Percentiles rank a stretch among this genome's conserved stretches.
Evolutionary conservation across 306 rosid genomes (phyloP).

Genomic region (Citrullus amarus): DNA sequence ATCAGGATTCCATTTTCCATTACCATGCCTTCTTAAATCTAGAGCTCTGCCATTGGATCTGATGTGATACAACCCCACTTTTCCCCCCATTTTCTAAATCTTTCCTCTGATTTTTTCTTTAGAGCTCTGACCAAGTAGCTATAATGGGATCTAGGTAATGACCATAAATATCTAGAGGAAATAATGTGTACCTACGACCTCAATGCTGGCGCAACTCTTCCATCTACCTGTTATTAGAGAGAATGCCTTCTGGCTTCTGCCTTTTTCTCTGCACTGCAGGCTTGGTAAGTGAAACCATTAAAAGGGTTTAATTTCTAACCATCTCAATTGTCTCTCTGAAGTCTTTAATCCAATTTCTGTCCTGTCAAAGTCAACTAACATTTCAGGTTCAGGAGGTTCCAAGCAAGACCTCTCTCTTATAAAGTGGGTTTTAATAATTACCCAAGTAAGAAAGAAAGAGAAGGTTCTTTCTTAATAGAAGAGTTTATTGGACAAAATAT

Average conservation of each 20-base stretch:
- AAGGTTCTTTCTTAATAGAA: neutral
- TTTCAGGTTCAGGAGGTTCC: neutral
- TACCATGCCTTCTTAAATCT: neutral
- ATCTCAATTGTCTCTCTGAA: neutral
- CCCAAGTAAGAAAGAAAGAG: neutral
- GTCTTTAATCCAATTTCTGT: neutral
- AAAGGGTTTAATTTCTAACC: neutral
- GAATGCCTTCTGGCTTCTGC: neutral
- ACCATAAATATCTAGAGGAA: constrained; percentile 8
- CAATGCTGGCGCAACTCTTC: neutral
- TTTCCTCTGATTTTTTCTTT: neutral
- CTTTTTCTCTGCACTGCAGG: neutral
- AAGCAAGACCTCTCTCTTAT: neutral
- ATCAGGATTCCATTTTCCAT: constrained; percentile 4
- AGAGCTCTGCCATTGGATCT: neutral
- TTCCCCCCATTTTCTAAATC: neutral
- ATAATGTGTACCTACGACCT: neutral
- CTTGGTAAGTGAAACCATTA: constrained; percentile 5
- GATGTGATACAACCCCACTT: constrained; percentile 7
- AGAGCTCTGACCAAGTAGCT: constrained; percentile 1
- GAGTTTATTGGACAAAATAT: neutral
- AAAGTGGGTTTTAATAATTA: neutral
- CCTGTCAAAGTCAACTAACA: neutral
- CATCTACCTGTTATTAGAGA: neutral
- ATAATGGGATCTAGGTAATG: neutral